These are phyloP conservation scores for Baorangia bicolor DNA, from an alignment of 768 basidiomycete species.

Conservation along the genomic window DNA sequence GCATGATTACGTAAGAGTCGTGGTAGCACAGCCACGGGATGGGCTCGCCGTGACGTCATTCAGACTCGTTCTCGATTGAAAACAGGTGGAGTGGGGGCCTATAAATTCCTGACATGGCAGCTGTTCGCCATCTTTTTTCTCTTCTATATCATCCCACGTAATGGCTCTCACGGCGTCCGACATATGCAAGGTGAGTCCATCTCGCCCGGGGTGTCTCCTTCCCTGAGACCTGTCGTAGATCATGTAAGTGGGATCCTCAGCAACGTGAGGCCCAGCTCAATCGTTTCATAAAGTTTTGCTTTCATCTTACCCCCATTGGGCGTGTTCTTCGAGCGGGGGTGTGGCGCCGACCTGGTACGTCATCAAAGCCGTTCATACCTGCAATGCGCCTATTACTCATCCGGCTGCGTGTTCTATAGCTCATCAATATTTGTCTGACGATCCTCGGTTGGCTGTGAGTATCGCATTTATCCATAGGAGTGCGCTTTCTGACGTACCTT, in stretches of 20 bases:
- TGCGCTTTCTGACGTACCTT: slow-evolving; percentile 10
- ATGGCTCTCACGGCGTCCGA: slow-evolving; percentile 77
- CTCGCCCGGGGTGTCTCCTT: not conserved
- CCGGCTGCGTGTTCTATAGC: slow-evolving; percentile 21
- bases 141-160: slow-evolving; percentile 14
- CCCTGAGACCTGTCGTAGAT: slow-evolving; percentile 35
- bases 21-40: slow-evolving; percentile 11
- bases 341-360: slow-evolving; percentile 70
- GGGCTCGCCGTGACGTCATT: slow-evolving; percentile 29
- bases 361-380: not conserved
- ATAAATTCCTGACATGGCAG: slow-evolving; percentile 7
- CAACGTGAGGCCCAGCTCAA: slow-evolving; percentile 12
- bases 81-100: not conserved
- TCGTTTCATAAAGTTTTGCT: slow-evolving; percentile 45
- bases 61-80: not conserved
- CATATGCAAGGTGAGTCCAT: slow-evolving; percentile 65
- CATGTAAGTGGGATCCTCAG: slow-evolving; percentile 35
- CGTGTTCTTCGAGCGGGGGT: slow-evolving; percentile 88
- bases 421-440: slow-evolving; percentile 81
- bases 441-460: slow-evolving; percentile 76
- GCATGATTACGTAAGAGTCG: not conserved
- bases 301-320: slow-evolving; percentile 80
- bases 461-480: not conserved
- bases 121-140: not conserved
- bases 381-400: not conserved